phyloP scores from a whole-genome alignment of 1,284 basidiomycete genomes.

The Ceratobasidium sp. region DNA sequence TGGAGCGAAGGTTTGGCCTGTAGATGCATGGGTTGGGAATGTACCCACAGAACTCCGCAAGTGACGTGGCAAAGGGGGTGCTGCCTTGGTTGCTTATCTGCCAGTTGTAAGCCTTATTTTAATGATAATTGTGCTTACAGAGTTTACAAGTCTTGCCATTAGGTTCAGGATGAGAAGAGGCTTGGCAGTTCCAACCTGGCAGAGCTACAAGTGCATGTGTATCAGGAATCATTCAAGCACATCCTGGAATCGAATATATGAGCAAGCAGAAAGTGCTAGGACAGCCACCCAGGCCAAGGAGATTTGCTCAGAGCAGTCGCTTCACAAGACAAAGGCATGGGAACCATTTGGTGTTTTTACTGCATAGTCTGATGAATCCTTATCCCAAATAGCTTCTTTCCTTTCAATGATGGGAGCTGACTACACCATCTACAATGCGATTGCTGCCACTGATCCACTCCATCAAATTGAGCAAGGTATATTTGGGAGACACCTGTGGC shows the following conservation, averaged over 20 bases:
- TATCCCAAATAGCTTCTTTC: neutral
- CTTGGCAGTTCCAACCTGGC: neutral
- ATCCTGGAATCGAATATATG: neutral
- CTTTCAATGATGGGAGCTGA: neutral
- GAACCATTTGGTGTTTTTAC: neutral
- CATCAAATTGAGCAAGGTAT: slow-evolving; percentile 9
- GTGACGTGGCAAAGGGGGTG: neutral
- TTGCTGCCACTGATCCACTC: neutral
- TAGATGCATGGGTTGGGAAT: neutral
- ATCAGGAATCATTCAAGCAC: neutral
- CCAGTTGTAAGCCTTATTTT: neutral
- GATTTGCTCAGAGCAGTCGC: neutral
- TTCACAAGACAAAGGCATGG: neutral
- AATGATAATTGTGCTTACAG: neutral
- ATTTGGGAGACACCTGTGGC: neutral
- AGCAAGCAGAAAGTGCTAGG: neutral
- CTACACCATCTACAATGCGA: neutral
- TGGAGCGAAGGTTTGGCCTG: neutral
- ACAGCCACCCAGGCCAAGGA: neutral
- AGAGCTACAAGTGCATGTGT: neutral
- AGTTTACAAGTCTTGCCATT: neutral
- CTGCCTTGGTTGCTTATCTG: neutral
- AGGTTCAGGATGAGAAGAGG: neutral
- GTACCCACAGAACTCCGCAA: neutral
- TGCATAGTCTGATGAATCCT: neutral